Percentiles rank a stretch among this genome's conserved stretches.
Evolutionary conservation across 2,329 filamentous ascomycete genomes (phyloP).

Genomic region (Acrodontium crateriforme): DNA sequence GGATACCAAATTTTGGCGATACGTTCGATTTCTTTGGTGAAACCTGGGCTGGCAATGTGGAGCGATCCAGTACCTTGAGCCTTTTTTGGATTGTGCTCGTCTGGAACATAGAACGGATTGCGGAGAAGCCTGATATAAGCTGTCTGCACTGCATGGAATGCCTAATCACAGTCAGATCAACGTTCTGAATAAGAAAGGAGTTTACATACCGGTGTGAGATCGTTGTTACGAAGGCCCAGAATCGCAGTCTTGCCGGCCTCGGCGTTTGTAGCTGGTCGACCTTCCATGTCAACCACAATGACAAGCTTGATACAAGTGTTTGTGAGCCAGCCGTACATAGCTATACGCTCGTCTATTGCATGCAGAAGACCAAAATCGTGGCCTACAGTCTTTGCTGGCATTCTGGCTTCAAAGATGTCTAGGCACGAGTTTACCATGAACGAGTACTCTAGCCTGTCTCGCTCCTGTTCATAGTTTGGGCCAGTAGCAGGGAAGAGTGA

Average conservation of each 20-base stretch:
- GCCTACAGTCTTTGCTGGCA: slow-evolving; percentile 56
- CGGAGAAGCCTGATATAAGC: slow-evolving; percentile 79
- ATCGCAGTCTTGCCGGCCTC: slow-evolving; percentile 27
- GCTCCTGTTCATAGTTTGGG: slow-evolving; percentile 37
- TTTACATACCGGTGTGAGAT: slow-evolving; percentile 60
- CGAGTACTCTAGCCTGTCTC: slow-evolving; percentile 74
- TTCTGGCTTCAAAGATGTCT: slow-evolving; percentile 81
- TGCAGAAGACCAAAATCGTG: slow-evolving; percentile 87
- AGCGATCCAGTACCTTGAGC: slow-evolving; percentile 33
- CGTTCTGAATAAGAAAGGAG: not conserved
- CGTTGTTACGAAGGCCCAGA: slow-evolving; percentile 66
- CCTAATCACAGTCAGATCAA: slow-evolving; percentile 29
- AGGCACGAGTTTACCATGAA: slow-evolving; percentile 83
- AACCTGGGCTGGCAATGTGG: slow-evolving; percentile 69
- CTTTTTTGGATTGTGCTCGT: slow-evolving; percentile 57
- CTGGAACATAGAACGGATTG: slow-evolving; percentile 89
- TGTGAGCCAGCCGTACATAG: slow-evolving; percentile 90
- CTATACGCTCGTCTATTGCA: slow-evolving; percentile 82
- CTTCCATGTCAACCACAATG: slow-evolving; percentile 81
- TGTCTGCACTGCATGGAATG: slow-evolving; percentile 84
- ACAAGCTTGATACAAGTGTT: slow-evolving; percentile 90
- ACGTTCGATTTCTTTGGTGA: slow-evolving; percentile 66
- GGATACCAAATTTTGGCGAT: slow-evolving; percentile 80
- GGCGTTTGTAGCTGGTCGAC: slow-evolving; percentile 37
- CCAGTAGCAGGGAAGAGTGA: slow-evolving; percentile 63